Base-by-base conservation (phyloP, 352 stramenopile genomes). In the Saprolegnia parasitica region DNA sequence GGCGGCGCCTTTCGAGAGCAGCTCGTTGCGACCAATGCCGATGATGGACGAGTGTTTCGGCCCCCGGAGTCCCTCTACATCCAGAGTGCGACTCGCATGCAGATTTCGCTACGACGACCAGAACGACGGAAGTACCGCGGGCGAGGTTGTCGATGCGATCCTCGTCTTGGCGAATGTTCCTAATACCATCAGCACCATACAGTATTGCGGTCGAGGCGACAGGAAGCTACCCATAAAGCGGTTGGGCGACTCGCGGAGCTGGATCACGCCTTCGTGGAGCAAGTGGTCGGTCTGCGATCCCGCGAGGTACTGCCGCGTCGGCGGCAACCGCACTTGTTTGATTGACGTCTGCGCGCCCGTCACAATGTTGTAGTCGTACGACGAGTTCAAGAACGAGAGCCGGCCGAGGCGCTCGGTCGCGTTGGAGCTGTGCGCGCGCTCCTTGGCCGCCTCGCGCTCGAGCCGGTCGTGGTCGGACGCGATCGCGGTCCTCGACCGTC, bases 331-430 rank as follows among this genome's bases (percentile, higher is more conserved):
- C 5, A 61, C 18, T 23, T 61, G 16, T 23, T 61, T 70, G 8
- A 26, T 16, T 5, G 21, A 20, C 5, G 45, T 52, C 18, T 35
- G 11, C 13, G 63, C 20, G 0, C 63, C 63, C n/a, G 63, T 70
- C 29, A 70, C 46, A 39, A 70, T 70, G 40, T 70, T 70, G 49
- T 70, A 70, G 54, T 70, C 63, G 50, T 70, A 70, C 20, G 45
- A 61, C 32, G 63, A 70, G 63, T 54, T 70, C 4, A 70, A 45
- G 13, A 6, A n/a, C 10, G 32, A n/a, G 21, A 70, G 40, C 10
- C 63, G 63, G 3, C 55, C 63, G 26, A 62, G 63, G 16, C 63
- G 63, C 20, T 29, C 6, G 13, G 35, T 24, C 11, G 63, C 63
- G 37, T 70, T 70, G 21, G 20, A 61, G 11, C 45, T 63, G 54